A percentile compares a stretch with the other conserved stretches of the same genome.
Evolutionary conservation across 2,329 filamentous ascomycete genomes (phyloP).

Genomic region (Chaetomiaceae sp.): DNA sequence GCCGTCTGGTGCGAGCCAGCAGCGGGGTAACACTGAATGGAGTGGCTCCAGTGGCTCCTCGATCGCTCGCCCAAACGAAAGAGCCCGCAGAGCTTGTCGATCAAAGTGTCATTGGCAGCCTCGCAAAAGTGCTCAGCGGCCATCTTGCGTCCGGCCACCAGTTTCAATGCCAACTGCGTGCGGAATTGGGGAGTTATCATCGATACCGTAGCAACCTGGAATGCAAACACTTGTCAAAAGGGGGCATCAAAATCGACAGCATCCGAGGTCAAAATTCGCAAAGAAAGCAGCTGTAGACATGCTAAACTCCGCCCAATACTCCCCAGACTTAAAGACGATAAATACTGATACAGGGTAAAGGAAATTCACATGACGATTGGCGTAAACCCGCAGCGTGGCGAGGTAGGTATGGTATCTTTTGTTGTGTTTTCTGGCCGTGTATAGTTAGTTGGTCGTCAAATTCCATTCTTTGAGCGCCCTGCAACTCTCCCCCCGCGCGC

Average conservation of each 20-base stretch:
- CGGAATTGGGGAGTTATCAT: too few species aligned
- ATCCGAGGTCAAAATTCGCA: background rate
- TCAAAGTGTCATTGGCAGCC: background rate
- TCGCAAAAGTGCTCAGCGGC: background rate
- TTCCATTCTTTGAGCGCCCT: background rate
- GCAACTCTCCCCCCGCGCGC: too few species aligned
- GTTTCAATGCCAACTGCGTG: too few species aligned
- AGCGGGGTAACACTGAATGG: background rate
- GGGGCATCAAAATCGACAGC: background rate
- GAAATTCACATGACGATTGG: background rate
- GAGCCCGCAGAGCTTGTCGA: background rate
- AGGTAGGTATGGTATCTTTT: constrained; percentile 9
- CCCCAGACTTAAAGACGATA: background rate
- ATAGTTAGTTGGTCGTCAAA: constrained; percentile 11
- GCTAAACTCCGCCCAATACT: constrained; percentile 1
- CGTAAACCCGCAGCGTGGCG: background rate
- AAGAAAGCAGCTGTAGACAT: background rate
- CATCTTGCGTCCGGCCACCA: background rate
- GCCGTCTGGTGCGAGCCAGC: background rate
- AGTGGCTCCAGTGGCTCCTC: too few species aligned
- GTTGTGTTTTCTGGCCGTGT: constrained; percentile 15
- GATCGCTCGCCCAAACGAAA: background rate
- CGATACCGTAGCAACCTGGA: too few species aligned
- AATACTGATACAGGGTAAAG: constrained; percentile 14
- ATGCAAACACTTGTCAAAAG: background rate